Evolutionary conservation across 352 stramenopile genomes (phyloP).

Genomic region (Phytophthora pini): DNA sequence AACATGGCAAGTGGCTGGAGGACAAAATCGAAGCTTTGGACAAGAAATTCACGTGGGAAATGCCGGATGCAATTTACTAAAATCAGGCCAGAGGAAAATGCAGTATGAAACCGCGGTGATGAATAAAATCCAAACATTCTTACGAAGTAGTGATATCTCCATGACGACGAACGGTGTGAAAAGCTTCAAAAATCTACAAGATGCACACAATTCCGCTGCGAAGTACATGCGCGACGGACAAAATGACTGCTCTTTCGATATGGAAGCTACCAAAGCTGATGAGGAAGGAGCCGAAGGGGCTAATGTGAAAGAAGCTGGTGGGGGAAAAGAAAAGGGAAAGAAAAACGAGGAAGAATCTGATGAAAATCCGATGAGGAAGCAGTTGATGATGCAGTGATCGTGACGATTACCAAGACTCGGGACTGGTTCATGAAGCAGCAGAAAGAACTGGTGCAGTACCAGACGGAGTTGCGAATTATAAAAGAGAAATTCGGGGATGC

Average conservation of each 20-base stretch:
- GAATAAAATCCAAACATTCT: constrained; percentile 21
- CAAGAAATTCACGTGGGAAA: constrained; percentile 21
- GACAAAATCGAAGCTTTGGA: background rate
- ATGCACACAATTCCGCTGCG: constrained; percentile 10
- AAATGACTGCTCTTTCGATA: constrained; percentile 2
- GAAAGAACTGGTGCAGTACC: background rate
- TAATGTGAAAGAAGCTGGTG: no score
- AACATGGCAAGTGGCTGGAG: constrained; percentile 15
- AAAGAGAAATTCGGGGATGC: background rate
- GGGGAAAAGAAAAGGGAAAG: no score
- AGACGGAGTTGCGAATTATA: background rate
- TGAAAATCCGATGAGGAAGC: no score
- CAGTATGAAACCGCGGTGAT: no score
- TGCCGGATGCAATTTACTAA: no score
- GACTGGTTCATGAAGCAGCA: constrained; percentile 4
- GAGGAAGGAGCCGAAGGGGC: no score
- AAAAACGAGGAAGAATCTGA: no score
- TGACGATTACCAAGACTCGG: constrained; percentile 11
- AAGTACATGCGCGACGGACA: background rate
- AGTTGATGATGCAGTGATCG: no score
- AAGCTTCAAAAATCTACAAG: background rate
- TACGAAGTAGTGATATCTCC: constrained; percentile 5
- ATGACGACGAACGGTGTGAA: constrained; percentile 7
- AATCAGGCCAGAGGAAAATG: no score
- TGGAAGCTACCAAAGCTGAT: background rate